A percentile compares a stretch with the other conserved stretches of the same genome.
Evolutionary conservation across 2,329 filamentous ascomycete genomes (phyloP).

Genomic region (Aspergillus sp.): DNA sequence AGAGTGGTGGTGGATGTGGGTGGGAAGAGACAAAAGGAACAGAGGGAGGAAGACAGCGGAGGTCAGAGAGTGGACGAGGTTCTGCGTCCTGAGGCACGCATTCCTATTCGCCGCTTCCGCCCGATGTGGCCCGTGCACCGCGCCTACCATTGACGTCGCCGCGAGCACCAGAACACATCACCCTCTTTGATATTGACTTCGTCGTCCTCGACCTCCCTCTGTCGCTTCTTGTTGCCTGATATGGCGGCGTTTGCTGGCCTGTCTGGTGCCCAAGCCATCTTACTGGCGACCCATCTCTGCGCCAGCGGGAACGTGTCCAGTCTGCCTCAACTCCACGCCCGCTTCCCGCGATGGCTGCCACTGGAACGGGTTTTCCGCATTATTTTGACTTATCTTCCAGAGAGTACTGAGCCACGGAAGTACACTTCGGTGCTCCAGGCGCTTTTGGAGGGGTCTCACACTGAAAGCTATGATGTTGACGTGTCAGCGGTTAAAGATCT

Average conservation of each 20-base stretch:
- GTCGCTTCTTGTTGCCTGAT: conserved; percentile 10
- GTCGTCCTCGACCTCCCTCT: neutral
- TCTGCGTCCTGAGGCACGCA: conserved; percentile 23
- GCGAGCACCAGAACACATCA: conserved; percentile 26
- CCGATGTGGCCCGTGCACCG: conserved; percentile 19
- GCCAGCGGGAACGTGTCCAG: conserved; percentile 52
- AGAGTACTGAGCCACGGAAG: conserved; percentile 50
- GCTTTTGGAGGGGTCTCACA: conserved; percentile 38
- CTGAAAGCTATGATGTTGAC: conserved; percentile 40
- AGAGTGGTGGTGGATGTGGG: conserved; percentile 17
- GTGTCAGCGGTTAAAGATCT: conserved; percentile 47
- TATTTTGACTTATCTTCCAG: conserved; percentile 61
- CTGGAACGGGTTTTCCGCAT: conserved; percentile 57
- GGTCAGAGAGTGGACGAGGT: conserved; percentile 26
- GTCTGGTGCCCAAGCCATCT: conserved; percentile 55
- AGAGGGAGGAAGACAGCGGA: conserved; percentile 9
- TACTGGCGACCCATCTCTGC: conserved; percentile 58
- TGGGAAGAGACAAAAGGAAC: conserved; percentile 17
- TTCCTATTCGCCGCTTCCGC: conserved; percentile 19
- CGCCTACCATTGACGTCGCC: conserved; percentile 9
- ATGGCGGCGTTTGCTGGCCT: conserved; percentile 43
- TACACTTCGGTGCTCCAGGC: conserved; percentile 50
- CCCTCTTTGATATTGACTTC: conserved; percentile 12
- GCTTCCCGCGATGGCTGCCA: conserved; percentile 47
- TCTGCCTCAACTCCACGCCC: conserved; percentile 51